Percentiles rank a stretch among this genome's conserved stretches.
Conservation (phyloP, 345 rosid genomes). For the Eucalyptus paniculata region DNA sequence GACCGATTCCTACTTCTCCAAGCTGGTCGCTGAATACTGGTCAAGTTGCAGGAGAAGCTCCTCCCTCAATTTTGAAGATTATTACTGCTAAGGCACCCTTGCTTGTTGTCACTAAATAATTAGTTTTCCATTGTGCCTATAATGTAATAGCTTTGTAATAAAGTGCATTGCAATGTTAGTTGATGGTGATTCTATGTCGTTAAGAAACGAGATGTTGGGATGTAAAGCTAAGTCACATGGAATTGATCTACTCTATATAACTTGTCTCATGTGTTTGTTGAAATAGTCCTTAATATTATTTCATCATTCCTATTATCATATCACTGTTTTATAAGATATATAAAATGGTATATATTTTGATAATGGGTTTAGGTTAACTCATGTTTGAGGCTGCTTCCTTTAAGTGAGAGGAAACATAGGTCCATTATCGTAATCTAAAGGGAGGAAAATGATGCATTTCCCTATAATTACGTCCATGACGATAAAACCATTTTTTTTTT, state of each 20-base stretch:
- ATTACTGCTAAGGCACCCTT: background rate
- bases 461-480: too few relatives aligned
- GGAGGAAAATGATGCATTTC: too few relatives aligned
- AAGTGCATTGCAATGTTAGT: background rate
- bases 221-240: background rate
- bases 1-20: slow-evolving; percentile 56
- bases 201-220: background rate
- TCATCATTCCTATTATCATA: background rate
- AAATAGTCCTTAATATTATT: background rate
- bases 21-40: slow-evolving; percentile 77
- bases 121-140: background rate
- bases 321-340: too few relatives aligned
- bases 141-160: background rate
- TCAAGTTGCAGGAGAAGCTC: slow-evolving; percentile 42
- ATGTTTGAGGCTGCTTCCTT: too few relatives aligned
- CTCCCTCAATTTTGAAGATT: background rate
- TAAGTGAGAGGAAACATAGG: too few relatives aligned
- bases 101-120: background rate
- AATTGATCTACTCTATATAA: background rate
- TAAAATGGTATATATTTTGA: too few relatives aligned
- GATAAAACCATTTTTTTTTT: too few relatives aligned
- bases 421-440: too few relatives aligned
- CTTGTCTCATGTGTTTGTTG: background rate
- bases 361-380: too few relatives aligned
- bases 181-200: background rate